Conservation (phyloP, 2,329 filamentous ascomycete genomes). For the Venturia nashicola region DNA sequence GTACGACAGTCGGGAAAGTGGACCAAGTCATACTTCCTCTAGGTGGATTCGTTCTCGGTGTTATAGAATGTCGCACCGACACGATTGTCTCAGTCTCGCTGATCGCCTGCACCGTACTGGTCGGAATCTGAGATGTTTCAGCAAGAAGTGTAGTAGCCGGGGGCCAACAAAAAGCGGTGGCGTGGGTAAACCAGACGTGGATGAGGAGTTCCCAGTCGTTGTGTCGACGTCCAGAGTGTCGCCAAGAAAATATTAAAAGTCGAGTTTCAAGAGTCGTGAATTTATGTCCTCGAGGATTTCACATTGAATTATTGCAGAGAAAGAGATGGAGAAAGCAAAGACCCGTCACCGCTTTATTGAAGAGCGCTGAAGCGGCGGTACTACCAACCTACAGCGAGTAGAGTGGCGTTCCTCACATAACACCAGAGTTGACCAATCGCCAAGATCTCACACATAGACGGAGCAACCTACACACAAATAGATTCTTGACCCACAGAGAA, state of each 20-base stretch:
- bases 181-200: not conserved
- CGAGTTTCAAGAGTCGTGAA: no score
- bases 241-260: no score
- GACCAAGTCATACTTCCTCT: not conserved
- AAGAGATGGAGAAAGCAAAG: no score
- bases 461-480: not conserved
- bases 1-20: not conserved
- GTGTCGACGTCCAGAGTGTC: not conserved
- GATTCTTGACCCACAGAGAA: not conserved
- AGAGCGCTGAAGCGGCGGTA: not conserved
- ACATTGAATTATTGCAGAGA: not conserved
- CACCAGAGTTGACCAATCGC: not conserved
- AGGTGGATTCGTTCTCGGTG: not conserved
- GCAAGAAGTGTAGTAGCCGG: no score
- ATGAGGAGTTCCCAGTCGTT: not conserved
- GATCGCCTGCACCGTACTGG: not conserved
- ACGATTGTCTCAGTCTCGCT: not conserved
- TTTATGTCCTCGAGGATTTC: not conserved
- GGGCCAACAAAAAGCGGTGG: no score
- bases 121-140: not conserved
- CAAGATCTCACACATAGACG: not conserved
- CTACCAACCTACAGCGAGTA: not conserved
- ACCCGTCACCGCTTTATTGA: not conserved
- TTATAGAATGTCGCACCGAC: not conserved
- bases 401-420: not conserved